phyloP scores from a whole-genome alignment of 208 protist genomes.

The Polymyxa betae region DNA sequence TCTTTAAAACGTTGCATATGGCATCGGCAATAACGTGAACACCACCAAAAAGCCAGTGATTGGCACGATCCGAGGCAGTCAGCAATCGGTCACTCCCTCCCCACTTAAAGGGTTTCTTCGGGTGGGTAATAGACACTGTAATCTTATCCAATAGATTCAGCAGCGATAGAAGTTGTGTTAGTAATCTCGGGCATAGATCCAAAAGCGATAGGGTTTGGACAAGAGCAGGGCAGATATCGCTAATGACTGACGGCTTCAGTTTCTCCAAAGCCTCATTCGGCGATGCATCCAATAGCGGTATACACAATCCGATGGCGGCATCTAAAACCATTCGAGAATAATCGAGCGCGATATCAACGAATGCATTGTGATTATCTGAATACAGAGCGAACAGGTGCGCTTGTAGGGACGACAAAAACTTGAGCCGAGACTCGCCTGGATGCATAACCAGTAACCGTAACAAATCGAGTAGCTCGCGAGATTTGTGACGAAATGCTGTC shows the following conservation, averaged over 20 bases:
- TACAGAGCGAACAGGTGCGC: not conserved
- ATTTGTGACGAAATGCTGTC: not conserved
- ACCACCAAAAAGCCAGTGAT: not conserved
- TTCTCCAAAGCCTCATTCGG: not conserved
- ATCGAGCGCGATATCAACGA: not conserved
- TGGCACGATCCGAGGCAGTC: not conserved
- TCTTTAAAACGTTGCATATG: not conserved
- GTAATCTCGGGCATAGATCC: not conserved
- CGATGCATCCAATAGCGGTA: not conserved
- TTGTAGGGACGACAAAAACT: conserved; percentile 30
- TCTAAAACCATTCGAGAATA: not conserved
- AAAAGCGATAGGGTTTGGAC: conserved; percentile 13
- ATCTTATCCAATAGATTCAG: not conserved
- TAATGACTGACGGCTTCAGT: not conserved
- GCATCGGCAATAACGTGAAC: conserved; percentile 32
- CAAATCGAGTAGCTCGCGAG: not conserved
- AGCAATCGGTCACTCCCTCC: not conserved
- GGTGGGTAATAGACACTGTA: not conserved
- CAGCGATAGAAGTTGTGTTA: not conserved
- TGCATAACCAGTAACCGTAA: not conserved
- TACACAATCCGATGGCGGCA: not conserved
- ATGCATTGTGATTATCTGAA: not conserved
- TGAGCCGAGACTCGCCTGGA: not conserved
- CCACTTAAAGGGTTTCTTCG: not conserved
- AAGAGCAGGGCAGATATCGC: conserved; percentile 8